Evolutionary conservation across 306 rosid species (phyloP).

Genomic region (Cotoneaster glaucophyllus): DNA sequence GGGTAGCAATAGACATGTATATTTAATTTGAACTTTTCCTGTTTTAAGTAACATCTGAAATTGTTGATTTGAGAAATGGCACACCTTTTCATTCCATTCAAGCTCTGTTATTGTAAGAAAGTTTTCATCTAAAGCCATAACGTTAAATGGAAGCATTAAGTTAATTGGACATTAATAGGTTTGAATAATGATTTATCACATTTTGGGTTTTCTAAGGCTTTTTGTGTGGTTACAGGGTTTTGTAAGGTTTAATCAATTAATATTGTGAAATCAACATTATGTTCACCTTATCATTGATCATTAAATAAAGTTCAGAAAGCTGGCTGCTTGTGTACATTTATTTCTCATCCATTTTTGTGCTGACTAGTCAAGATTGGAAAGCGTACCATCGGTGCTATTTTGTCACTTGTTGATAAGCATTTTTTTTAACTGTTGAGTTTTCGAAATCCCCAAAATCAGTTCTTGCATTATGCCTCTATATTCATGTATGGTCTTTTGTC

Average conservation of each 20-base stretch:
- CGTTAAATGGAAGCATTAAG: constrained; percentile 2
- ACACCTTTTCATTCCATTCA: neutral
- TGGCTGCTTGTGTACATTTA: neutral
- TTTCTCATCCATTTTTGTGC: neutral
- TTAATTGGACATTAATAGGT: neutral
- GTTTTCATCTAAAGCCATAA: neutral
- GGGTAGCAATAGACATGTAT: neutral
- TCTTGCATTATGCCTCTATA: neutral
- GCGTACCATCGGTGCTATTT: neutral
- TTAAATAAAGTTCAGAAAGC: neutral
- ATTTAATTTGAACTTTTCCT: neutral
- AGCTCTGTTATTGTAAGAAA: neutral
- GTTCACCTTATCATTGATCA: neutral
- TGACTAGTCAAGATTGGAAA: neutral
- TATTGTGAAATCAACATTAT: neutral
- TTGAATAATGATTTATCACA: neutral
- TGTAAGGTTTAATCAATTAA: neutral
- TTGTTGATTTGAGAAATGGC: neutral
- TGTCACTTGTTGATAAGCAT: neutral
- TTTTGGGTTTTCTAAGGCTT: neutral
- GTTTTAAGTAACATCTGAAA: neutral
- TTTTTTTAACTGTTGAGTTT: neutral
- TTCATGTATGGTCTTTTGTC: neutral
- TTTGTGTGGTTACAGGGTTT: neutral
- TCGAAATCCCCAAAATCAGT: neutral